Percentiles rank a stretch among this genome's conserved stretches.
Evolutionary conservation across 768 basidiomycete genomes (phyloP).

Genomic region (Tephrocybe sp.): DNA sequence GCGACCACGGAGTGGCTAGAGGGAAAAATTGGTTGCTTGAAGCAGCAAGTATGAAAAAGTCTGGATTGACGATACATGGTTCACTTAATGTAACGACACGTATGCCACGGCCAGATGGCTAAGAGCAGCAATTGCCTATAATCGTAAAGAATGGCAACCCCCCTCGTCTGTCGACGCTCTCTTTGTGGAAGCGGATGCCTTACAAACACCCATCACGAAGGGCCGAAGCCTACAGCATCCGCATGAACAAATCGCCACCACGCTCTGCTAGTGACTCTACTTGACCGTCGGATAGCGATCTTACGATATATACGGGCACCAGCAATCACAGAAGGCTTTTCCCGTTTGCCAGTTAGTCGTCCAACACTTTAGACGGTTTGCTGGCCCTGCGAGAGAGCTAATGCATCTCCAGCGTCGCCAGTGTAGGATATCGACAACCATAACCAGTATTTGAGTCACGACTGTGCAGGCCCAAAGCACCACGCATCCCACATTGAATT

Average conservation of each 20-base stretch:
- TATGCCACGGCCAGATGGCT: not conserved
- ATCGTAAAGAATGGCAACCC: not conserved
- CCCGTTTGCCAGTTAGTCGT: too few relatives aligned
- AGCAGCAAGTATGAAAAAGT: constrained; percentile 8
- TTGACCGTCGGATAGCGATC: too few relatives aligned
- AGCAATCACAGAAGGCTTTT: too few relatives aligned
- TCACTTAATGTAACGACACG: not conserved
- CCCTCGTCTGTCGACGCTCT: constrained; percentile 7
- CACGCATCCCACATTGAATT: too few relatives aligned
- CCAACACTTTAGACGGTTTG: too few relatives aligned
- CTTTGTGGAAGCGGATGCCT: constrained; percentile 4
- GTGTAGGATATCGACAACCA: too few relatives aligned
- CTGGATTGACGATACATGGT: constrained; percentile 4
- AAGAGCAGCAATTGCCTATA: not conserved
- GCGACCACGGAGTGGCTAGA: not conserved
- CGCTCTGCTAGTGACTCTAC: not conserved
- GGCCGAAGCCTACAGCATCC: not conserved
- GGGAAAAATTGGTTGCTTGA: constrained; percentile 9
- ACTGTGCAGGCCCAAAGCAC: too few relatives aligned
- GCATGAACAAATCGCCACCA: constrained; percentile 7
- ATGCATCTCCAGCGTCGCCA: too few relatives aligned
- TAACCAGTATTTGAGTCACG: too few relatives aligned
- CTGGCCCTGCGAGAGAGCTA: too few relatives aligned
- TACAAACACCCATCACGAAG: not conserved
- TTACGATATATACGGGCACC: too few relatives aligned